A percentile compares a stretch with the other conserved stretches of the same genome.
These are phyloP conservation scores for Babesia bigemina DNA, from an alignment of 169 alveolate genomes.

Conservation along the genomic window DNA sequence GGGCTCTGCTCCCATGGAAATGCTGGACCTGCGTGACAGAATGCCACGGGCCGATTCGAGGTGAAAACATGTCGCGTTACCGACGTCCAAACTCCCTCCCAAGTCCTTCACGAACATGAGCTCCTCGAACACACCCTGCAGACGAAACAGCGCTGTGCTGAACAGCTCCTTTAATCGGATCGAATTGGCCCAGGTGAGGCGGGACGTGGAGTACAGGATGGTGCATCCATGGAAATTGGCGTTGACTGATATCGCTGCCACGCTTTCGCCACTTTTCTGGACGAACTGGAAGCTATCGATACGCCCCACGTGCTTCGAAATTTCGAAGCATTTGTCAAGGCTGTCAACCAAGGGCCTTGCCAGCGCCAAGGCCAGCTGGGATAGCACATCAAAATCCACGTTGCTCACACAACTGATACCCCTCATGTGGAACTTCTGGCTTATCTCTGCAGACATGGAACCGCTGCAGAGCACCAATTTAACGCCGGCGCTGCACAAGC, in stretches of 20 bases:
- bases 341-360: slow-evolving; percentile 19
- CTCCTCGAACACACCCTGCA: slow-evolving; percentile 60
- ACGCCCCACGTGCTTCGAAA: slow-evolving; percentile 1
- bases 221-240: slow-evolving; percentile 54
- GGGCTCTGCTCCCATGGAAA: background rate
- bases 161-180: slow-evolving; percentile 24
- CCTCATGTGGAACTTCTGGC: slow-evolving; percentile 13
- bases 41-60: background rate
- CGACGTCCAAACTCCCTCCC: slow-evolving; percentile 26
- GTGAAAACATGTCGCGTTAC: background rate
- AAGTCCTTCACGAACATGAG: slow-evolving; percentile 34
- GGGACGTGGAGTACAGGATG: slow-evolving; percentile 34
- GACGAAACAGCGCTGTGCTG: slow-evolving; percentile 22
- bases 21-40: background rate
- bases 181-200: slow-evolving; percentile 1
- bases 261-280: background rate
- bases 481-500: slow-evolving; percentile 10
- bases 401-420: slow-evolving; percentile 43
- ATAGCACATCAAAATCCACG: slow-evolving; percentile 14
- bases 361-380: slow-evolving; percentile 39
- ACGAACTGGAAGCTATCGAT: slow-evolving; percentile 11
- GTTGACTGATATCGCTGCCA: slow-evolving; percentile 21
- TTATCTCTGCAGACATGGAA: slow-evolving; percentile 25
- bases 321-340: background rate
- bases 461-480: slow-evolving; percentile 30